Conservation (phyloP, 148 eudicot species). For the Rheum nobile region DNA sequence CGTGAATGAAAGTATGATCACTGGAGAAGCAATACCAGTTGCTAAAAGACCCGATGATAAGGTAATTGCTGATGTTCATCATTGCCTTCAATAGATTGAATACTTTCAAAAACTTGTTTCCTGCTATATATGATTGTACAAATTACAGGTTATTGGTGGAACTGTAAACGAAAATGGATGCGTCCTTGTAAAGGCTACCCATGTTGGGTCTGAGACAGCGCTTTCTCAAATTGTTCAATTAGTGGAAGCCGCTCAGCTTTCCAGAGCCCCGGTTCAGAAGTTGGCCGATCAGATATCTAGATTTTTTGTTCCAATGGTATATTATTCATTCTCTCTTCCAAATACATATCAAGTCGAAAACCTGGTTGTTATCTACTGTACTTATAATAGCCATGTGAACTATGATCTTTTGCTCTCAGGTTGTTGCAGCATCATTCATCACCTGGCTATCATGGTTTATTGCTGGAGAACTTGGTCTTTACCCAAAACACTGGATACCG, state of each 20-base stretch:
- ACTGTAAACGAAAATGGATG: constrained; percentile 94
- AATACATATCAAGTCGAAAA: neutral
- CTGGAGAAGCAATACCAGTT: constrained; percentile 90
- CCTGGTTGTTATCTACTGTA: neutral
- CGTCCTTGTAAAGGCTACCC: constrained; percentile 76
- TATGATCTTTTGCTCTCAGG: constrained; percentile 27
- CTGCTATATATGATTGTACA: neutral
- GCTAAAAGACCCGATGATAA: constrained; percentile 82
- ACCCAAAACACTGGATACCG: constrained; percentile 77
- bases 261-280: constrained; percentile 97
- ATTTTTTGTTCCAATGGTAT: constrained; percentile 83
- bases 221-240: constrained; percentile 96
- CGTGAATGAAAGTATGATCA: constrained; percentile 98
- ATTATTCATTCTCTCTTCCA: constrained; percentile 16
- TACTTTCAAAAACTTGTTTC: neutral
- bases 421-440: constrained; percentile 57
- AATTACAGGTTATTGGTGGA: constrained; percentile 81
- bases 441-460: constrained; percentile 88
- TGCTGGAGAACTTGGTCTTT: constrained; percentile 62
- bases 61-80: constrained; percentile 22
- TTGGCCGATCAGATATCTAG: constrained; percentile 90
- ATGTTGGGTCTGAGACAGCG: constrained; percentile 90
- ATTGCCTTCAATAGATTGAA: neutral
- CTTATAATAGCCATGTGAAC: neutral
- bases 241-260: constrained; percentile 97